Percentiles rank a stretch among this genome's conserved stretches.
These are phyloP conservation scores for Vitis hybrid DNA, from an alignment of 177 flowering plant species.

Conservation along the genomic window DNA sequence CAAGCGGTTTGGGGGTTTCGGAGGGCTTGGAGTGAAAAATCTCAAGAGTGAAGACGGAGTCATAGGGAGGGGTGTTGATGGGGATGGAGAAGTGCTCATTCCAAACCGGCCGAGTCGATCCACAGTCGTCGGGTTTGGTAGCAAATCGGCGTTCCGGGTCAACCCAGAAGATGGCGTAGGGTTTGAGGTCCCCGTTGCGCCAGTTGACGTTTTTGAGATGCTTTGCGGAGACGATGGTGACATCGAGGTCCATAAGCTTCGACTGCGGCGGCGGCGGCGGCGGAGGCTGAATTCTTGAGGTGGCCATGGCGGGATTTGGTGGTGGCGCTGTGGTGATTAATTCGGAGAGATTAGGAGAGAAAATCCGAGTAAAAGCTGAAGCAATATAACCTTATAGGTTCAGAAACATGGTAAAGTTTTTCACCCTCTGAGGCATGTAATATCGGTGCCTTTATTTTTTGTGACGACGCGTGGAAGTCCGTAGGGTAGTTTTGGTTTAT, in stretches of 20 bases:
- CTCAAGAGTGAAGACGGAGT: slow-evolving; percentile 56
- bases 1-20: slow-evolving; percentile 67
- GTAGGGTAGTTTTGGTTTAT: no score
- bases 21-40: slow-evolving; percentile 73
- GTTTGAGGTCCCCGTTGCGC: slow-evolving; percentile 71
- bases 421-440: no score
- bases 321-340: no score
- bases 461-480: no score
- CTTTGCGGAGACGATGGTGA: slow-evolving; percentile 77
- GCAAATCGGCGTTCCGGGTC: slow-evolving; percentile 65
- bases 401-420: no score
- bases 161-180: slow-evolving; percentile 69
- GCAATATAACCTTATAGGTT: no score
- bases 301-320: slow-evolving; percentile 21
- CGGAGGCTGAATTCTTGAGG: slow-evolving; percentile 15
- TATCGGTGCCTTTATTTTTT: no score
- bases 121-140: slow-evolving; percentile 64
- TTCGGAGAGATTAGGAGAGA: no score
- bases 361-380: no score
- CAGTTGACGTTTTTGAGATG: slow-evolving; percentile 90
- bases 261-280: slow-evolving; percentile 6
- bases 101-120: slow-evolving; percentile 75
- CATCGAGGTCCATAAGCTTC: slow-evolving; percentile 44
- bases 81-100: slow-evolving; percentile 71
- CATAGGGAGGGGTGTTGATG: slow-evolving; percentile 30